phyloP scores from a whole-genome alignment of 768 basidiomycete species.

The Mycena floridula region DNA sequence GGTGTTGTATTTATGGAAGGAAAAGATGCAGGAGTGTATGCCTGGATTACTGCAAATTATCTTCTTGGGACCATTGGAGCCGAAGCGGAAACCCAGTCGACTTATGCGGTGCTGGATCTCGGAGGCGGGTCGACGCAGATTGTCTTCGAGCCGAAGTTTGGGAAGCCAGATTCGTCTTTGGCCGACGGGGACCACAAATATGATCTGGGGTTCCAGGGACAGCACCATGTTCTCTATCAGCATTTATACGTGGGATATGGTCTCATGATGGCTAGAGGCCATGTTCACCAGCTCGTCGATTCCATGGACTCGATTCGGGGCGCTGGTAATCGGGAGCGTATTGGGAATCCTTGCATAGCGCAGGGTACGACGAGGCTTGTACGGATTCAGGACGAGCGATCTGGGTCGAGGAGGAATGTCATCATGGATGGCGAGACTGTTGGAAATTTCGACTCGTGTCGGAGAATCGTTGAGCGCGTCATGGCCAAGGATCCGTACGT shows the following conservation, averaged over 20 bases:
- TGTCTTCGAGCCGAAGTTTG: conserved; percentile 81
- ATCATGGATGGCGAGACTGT: conserved; percentile 82
- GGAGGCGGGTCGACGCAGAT: conserved; percentile 98
- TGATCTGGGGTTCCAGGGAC: conserved; percentile 54
- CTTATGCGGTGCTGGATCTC: conserved; percentile 88
- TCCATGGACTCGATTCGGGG: too few relatives aligned
- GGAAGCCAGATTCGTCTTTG: background rate
- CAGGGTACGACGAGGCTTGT: conserved; percentile 57
- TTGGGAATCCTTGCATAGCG: conserved; percentile 89
- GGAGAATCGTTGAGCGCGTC: too few relatives aligned
- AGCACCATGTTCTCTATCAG: conserved; percentile 70
- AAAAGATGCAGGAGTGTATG: conserved; percentile 71
- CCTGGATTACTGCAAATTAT: conserved; percentile 93
- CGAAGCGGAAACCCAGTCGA: conserved; percentile 35
- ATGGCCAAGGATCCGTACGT: conserved; percentile 93
- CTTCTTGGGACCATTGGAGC: conserved; percentile 68
- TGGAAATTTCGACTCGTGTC: conserved; percentile 83
- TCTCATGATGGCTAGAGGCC: conserved; percentile 78
- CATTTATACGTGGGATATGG: conserved; percentile 98
- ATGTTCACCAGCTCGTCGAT: conserved; percentile 87
- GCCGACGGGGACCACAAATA: conserved; percentile 74
- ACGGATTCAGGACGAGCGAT: conserved; percentile 47
- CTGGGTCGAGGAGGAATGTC: conserved; percentile 46
- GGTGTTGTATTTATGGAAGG: conserved; percentile 78
- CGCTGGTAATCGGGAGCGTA: too few relatives aligned